A percentile compares a stretch with the other conserved stretches of the same genome.
phyloP scores from a whole-genome alignment of 495 filamentous ascomycete genomes.

The Xylaria scruposa region DNA sequence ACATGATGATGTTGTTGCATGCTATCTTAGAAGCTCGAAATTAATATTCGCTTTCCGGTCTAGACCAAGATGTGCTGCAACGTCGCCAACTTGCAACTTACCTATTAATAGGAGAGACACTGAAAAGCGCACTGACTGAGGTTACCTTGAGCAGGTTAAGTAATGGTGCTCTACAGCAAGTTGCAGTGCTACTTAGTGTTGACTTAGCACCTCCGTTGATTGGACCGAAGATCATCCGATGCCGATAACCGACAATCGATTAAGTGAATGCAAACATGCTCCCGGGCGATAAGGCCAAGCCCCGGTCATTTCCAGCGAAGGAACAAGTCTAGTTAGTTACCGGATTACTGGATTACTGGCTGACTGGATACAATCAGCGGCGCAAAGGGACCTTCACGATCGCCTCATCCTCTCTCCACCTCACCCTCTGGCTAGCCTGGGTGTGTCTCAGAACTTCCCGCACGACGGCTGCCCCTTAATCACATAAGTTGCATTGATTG shows the following conservation, averaged over 20 bases:
- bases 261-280: not conserved
- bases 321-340: not conserved
- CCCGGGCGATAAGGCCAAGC: slow-evolving; percentile 16
- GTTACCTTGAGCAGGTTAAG: not conserved
- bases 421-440: slow-evolving; percentile 5
- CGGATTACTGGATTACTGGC: no score
- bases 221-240: slow-evolving; percentile 14
- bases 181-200: not conserved
- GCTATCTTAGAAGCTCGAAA: no score
- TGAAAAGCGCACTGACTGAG: not conserved
- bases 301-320: slow-evolving; percentile 3
- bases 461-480: slow-evolving; percentile 1
- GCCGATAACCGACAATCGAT: slow-evolving; percentile 27
- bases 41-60: slow-evolving; percentile 11
- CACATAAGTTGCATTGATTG: slow-evolving; percentile 8
- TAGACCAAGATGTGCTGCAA: not conserved
- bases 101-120: not conserved
- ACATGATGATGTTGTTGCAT: no score
- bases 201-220: no score
- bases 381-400: slow-evolving; percentile 25
- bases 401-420: slow-evolving; percentile 25
- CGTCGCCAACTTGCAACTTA: not conserved
- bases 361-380: slow-evolving; percentile 5
- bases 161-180: no score
- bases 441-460: slow-evolving; percentile 26